Evolutionary conservation across 805 yeast genomes (phyloP), one percentile per base, ranked within the genome.

Genomic region (Candida namnaoensis): DNA sequence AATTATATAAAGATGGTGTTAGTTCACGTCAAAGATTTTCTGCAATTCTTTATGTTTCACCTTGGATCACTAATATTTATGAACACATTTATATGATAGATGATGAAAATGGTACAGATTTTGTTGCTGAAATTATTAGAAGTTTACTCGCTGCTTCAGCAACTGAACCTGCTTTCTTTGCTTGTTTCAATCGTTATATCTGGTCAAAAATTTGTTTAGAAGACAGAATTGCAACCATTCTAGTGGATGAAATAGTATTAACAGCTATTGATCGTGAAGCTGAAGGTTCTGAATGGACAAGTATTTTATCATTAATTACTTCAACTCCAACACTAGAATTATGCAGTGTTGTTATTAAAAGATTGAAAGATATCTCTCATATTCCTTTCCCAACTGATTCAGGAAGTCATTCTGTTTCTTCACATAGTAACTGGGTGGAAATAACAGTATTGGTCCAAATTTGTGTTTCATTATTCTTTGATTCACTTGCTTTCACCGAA

Each of bases 231-330:
- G 71, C 75, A 4, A 66, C 72, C 2, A 59, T 76, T 4, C 64
- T 86, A 24, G 71, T 87, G 10, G 88, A 84, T 47, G 96, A 86
- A 52, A 75, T 84, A 23, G 75, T 86, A 6, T 74, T 80, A 2
- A 81, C 80, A 47, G 82, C 88, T 1, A 72, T 85, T 48, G 93
- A 84, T 48, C 76, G 81, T 52, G 83, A 82, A 48, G 80, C 87
- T n/a, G 87, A 82, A 49, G 83, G 81, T 5, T 72, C 76, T 34
- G 79, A 72, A 38, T 84, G 87, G 87, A 69, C 71, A 15, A 74
- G 72, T 38, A 71, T 80, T 6, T 70, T 82, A 2, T 70, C 82
- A 1, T 68, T 82, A n/a, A 64, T 87, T 47, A 72, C 82, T 1
- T 59, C 76, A 12, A 65, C 76, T 23, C 88, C 95, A 4, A 79